Percentiles rank a stretch among this genome's conserved stretches.
These are phyloP conservation scores for Amaranthus palmeri DNA, from an alignment of 148 eudicot species.

Conservation along the genomic window DNA sequence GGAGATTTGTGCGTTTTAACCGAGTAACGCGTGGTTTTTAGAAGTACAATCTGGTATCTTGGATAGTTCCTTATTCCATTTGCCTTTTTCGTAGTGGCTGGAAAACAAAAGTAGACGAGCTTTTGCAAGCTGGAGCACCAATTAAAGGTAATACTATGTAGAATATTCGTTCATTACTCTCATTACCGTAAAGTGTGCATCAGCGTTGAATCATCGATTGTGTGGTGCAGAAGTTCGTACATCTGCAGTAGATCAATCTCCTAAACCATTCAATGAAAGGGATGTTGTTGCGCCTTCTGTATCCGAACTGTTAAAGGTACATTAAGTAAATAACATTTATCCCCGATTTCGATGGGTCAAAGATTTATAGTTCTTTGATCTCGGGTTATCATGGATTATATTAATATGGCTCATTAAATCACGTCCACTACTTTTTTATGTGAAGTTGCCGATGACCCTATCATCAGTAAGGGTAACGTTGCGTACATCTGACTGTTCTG, in stretches of 20 bases:
- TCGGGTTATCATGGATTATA: background rate
- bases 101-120: background rate
- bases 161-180: background rate
- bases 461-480: no score
- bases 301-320: constrained; percentile 4
- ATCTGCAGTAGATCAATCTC: background rate
- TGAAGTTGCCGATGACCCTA: no score
- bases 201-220: background rate
- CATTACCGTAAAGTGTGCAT: background rate
- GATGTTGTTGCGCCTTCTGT: background rate
- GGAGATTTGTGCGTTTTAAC: no score
- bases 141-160: background rate
- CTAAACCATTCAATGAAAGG: background rate
- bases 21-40: background rate
- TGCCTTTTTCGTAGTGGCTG: constrained; percentile 5
- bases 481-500: no score
- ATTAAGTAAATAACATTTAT: background rate
- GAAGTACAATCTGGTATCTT: background rate
- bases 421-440: no score
- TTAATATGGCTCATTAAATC: no score
- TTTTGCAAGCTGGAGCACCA: background rate
- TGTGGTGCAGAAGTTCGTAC: background rate
- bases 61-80: background rate
- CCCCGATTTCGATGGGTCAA: background rate
- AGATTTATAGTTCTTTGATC: background rate